phyloP scores from a whole-genome alignment of 78 protist species.

The Dictyostelium citrinum region DNA sequence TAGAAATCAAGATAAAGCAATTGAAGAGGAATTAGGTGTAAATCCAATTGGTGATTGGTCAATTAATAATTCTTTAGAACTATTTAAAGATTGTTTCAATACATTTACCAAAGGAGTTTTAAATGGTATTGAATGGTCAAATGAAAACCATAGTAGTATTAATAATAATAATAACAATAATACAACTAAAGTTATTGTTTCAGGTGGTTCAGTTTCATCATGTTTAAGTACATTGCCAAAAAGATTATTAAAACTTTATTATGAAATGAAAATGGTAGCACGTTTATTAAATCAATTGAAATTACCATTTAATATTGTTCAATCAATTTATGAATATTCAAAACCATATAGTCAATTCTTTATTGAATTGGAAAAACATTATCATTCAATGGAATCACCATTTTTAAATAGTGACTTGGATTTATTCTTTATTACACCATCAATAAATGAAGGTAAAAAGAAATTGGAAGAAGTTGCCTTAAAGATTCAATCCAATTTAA shows the following conservation, averaged over 20 bases:
- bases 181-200: neutral
- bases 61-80: neutral
- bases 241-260: neutral
- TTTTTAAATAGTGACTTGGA: conserved; percentile 22
- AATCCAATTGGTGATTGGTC: conserved; percentile 9
- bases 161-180: neutral
- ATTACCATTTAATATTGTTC: neutral
- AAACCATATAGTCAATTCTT: neutral
- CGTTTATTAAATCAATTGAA: neutral
- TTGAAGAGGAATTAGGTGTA: neutral
- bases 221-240: neutral
- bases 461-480: neutral
- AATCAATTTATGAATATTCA: neutral
- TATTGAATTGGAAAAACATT: neutral
- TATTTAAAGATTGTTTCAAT: neutral
- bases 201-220: conserved; percentile 23
- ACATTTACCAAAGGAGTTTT: neutral
- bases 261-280: neutral
- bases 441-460: neutral
- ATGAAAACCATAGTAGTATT: too few relatives aligned
- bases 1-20: neutral
- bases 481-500: neutral
- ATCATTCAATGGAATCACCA: neutral
- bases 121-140: neutral
- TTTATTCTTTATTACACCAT: neutral